Base-by-base conservation (phyloP, 2,329 filamentous ascomycete genomes). In the Alternaria postmessia region DNA sequence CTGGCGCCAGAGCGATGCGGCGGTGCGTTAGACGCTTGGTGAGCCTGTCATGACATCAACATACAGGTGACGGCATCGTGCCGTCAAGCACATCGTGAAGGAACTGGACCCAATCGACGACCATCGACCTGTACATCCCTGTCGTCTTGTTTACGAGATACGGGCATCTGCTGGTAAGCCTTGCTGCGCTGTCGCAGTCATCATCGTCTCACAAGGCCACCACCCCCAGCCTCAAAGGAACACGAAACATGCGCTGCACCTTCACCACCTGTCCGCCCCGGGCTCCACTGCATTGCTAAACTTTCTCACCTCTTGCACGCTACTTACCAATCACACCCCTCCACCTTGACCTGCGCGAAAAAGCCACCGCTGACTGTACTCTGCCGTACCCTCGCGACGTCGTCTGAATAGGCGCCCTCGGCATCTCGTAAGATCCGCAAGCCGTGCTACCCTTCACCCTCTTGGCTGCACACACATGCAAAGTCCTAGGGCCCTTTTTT, bases 1-100 rank as follows among this genome's bases (percentile, higher is more conserved):
- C 48, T 24, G 12, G 56, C 26, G 56, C 36, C 48, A 56, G 47
- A 39, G 54, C 64, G 59, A 64, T 67, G 63, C 65, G 46, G 39
- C 43, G 42, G 28, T 65, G 66, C 54, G 54, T 62, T 70, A 61
- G 67, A 39, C 61, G 22, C 46, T 46, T 20, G 16, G 16, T 51
- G 63, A 64, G 65, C 55, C 24, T 42, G 46, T 46, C 62, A 65
- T 63, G 68, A 72, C 68, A 67, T 72, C 69, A 72, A 62, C 58
- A 66, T 47, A 52, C 63, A 22, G 59, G 59, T 57, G 42, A 56
- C 55, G 54, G 55, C 59, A 57, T 57, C 61, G 57, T 46, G 41
- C 39, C 48, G 32, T 44, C 46, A 38, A 49, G 46, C 46, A 16
- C 46, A n/a, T 49, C 7, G 46, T 36, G 22, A 36, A 22, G 8